Evolutionary conservation across 768 basidiomycete species (phyloP).

Genomic region (Boletus sp.): DNA sequence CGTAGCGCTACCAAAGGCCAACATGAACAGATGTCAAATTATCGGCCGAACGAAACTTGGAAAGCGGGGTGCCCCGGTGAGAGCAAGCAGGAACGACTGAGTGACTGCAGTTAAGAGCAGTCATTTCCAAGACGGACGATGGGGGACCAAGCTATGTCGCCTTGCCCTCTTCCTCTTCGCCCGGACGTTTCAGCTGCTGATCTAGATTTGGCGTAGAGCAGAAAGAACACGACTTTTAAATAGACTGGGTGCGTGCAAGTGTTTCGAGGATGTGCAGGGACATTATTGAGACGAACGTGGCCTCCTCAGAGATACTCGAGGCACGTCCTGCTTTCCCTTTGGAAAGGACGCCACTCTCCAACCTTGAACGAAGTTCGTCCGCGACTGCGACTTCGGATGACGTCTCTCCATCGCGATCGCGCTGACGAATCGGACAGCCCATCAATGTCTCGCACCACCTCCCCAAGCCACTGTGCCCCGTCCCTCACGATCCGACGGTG

Average conservation of each 20-base stretch:
- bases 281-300: neutral
- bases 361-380: neutral
- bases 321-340: neutral
- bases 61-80: neutral
- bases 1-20: no score
- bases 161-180: neutral
- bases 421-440: neutral
- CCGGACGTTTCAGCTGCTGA: no score
- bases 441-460: no score
- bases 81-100: neutral
- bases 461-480: neutral
- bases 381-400: neutral
- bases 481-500: neutral
- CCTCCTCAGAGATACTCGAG: neutral
- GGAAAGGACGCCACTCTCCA: neutral
- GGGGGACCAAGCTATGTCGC: no score
- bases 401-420: neutral
- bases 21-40: neutral
- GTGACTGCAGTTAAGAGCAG: no score
- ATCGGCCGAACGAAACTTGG: neutral
- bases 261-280: neutral
- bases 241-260: neutral
- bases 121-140: neutral
- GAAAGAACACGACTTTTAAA: neutral
- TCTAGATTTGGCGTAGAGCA: neutral